Conservation (phyloP, 2,329 filamentous ascomycete genomes). For the Aspergillus quadricinctus region DNA sequence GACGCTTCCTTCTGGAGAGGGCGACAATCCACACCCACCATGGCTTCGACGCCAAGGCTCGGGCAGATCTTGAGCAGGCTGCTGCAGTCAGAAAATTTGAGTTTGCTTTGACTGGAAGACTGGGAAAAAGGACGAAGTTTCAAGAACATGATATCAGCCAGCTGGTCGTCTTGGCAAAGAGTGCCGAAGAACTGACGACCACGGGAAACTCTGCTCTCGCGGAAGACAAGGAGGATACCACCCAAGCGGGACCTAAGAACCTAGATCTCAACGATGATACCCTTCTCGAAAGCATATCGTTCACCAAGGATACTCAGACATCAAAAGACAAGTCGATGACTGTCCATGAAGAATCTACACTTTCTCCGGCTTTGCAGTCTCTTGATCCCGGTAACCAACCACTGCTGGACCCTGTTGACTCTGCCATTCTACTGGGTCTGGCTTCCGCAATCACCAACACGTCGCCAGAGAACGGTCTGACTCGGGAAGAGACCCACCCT, state of each 20-base stretch:
- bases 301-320: constrained; percentile 54
- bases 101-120: constrained; percentile 77
- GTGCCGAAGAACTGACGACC: constrained; percentile 43
- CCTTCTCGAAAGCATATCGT: constrained; percentile 79
- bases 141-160: constrained; percentile 62
- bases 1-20: constrained; percentile 74
- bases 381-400: constrained; percentile 79
- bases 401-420: constrained; percentile 74
- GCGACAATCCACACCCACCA: constrained; percentile 81
- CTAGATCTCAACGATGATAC: constrained; percentile 89
- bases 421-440: constrained; percentile 73
- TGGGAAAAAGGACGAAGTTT: constrained; percentile 62
- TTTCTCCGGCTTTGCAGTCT: constrained; percentile 60
- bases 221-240: constrained; percentile 19
- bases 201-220: constrained; percentile 1
- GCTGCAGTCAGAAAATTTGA: constrained; percentile 64
- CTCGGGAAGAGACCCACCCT: constrained; percentile 86
- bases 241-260: constrained; percentile 56
- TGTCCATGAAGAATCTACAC: constrained; percentile 40
- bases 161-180: constrained; percentile 84
- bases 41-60: constrained; percentile 72
- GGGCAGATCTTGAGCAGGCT: constrained; percentile 65
- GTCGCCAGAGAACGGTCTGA: constrained; percentile 76
- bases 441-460: constrained; percentile 90
- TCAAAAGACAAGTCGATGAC: constrained; percentile 36